Conservation (phyloP, 495 filamentous ascomycete genomes). For the Sordaria brevicollis region DNA sequence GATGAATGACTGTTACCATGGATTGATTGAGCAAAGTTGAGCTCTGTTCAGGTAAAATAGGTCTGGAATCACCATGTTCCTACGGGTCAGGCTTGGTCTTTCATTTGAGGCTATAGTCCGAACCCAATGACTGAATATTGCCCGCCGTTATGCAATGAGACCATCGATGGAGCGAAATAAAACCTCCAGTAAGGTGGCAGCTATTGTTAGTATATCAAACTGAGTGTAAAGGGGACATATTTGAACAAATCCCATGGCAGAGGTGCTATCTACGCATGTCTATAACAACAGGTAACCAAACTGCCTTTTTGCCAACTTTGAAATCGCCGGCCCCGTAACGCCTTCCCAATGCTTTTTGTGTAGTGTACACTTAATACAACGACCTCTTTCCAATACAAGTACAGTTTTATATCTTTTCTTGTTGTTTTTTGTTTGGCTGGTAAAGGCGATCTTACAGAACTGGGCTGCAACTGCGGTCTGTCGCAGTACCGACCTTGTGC, state of each 20-base stretch:
- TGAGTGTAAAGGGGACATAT: not conserved
- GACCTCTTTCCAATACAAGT: not conserved
- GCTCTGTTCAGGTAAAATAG: not conserved
- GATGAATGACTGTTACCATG: not conserved
- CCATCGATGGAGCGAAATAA: not conserved
- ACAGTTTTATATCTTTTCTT: not conserved
- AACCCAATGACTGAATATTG: too few relatives aligned
- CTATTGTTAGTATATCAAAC: not conserved
- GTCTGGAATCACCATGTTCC: not conserved
- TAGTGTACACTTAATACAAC: not conserved
- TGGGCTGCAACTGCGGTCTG: too few relatives aligned
- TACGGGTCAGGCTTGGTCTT: not conserved
- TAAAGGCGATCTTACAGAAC: not conserved
- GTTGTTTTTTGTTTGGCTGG: not conserved
- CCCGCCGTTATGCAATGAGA: not conserved
- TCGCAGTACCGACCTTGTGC: too few relatives aligned
- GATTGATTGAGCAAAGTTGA: not conserved
- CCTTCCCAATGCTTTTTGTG: constrained; percentile 8
- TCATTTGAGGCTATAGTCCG: not conserved
- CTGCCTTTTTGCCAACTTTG: not conserved
- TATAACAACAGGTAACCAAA: not conserved
- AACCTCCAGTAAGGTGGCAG: not conserved
- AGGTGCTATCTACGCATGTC: not conserved
- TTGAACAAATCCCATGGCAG: not conserved
- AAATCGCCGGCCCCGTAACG: constrained; percentile 1